Conservation (phyloP, 768 basidiomycete genomes). For the Flagelloscypha sp. region DNA sequence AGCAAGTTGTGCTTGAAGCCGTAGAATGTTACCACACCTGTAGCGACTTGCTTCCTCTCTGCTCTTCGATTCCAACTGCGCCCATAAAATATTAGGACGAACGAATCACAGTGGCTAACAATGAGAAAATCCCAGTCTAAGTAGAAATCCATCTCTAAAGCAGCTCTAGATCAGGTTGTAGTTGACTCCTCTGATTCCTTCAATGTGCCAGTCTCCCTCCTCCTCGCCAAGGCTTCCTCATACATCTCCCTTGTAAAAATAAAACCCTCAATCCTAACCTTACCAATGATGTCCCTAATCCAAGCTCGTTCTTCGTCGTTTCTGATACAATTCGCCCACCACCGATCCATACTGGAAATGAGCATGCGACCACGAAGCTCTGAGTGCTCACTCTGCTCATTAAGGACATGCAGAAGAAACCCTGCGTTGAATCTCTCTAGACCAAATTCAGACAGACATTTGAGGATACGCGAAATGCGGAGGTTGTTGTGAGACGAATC, state of each 20-base stretch:
- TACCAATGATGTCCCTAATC: conserved; percentile 41
- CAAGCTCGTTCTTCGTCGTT: conserved; percentile 50
- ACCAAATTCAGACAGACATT: conserved; percentile 65
- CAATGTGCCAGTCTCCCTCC: conserved; percentile 29
- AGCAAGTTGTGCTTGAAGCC: too few relatives aligned
- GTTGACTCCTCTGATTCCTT: conserved; percentile 8
- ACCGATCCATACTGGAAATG: conserved; percentile 60
- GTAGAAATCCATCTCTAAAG: too few relatives aligned
- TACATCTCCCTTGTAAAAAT: conserved; percentile 55
- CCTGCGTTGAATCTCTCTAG: conserved; percentile 56
- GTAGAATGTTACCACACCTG: too few relatives aligned
- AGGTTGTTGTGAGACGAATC: conserved; percentile 67
- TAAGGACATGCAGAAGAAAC: conserved; percentile 60
- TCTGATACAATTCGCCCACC: conserved; percentile 72
- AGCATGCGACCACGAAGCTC: conserved; percentile 42
- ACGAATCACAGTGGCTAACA: too few relatives aligned
- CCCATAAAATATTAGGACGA: too few relatives aligned
- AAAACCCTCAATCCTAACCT: conserved; percentile 37
- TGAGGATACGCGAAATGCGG: conserved; percentile 69
- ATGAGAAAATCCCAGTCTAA: too few relatives aligned
- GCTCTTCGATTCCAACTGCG: too few relatives aligned
- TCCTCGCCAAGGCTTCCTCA: conserved; percentile 35
- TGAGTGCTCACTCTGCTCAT: conserved; percentile 55
- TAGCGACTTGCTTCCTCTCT: too few relatives aligned
- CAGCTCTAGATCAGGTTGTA: too few relatives aligned